Conservation (phyloP, 345 rosid species). For the Euphorbia lathyris region DNA sequence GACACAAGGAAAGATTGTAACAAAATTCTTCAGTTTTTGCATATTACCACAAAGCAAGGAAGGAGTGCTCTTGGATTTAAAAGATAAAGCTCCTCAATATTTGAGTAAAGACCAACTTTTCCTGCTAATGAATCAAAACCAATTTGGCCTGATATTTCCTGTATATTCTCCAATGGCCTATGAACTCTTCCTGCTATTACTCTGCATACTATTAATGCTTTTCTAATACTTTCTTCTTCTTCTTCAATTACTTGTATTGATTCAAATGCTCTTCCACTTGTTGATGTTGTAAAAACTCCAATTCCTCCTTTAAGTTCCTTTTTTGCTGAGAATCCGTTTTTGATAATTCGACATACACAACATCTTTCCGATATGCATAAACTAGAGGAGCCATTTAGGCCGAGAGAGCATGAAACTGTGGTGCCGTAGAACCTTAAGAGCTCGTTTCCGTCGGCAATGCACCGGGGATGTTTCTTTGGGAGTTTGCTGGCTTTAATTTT, state of each 20-base stretch:
- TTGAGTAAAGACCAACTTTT: constrained; percentile 85
- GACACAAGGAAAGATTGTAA: constrained; percentile 8
- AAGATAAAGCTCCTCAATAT: constrained; percentile 93
- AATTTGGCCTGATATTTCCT: constrained; percentile 70
- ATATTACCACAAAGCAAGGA: constrained; percentile 85
- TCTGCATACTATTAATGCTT: constrained; percentile 88
- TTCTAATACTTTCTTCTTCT: constrained; percentile 51
- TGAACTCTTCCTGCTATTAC: constrained; percentile 98
- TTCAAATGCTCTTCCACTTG: constrained; percentile 90
- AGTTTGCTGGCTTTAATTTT: constrained; percentile 82
- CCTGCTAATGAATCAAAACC: constrained; percentile 98
- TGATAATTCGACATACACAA: constrained; percentile 70
- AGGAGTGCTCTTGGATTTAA: constrained; percentile 91
- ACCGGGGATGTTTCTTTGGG: constrained; percentile 86
- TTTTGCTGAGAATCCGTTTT: constrained; percentile 77
- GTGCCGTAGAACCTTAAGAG: constrained; percentile 88
- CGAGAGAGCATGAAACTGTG: constrained; percentile 79
- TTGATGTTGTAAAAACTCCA: constrained; percentile 92
- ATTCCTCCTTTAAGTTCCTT: constrained; percentile 72
- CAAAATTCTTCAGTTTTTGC: constrained; percentile 56
- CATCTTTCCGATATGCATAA: constrained; percentile 75
- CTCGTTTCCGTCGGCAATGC: constrained; percentile 96
- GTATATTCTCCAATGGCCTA: constrained; percentile 81
- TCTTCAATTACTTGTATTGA: constrained; percentile 42
- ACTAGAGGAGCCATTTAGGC: constrained; percentile 76